A percentile compares a stretch with the other conserved stretches of the same genome.
These are phyloP conservation scores for Amylostereum areolatum DNA, from an alignment of 1,284 basidiomycete species.

Conservation along the genomic window DNA sequence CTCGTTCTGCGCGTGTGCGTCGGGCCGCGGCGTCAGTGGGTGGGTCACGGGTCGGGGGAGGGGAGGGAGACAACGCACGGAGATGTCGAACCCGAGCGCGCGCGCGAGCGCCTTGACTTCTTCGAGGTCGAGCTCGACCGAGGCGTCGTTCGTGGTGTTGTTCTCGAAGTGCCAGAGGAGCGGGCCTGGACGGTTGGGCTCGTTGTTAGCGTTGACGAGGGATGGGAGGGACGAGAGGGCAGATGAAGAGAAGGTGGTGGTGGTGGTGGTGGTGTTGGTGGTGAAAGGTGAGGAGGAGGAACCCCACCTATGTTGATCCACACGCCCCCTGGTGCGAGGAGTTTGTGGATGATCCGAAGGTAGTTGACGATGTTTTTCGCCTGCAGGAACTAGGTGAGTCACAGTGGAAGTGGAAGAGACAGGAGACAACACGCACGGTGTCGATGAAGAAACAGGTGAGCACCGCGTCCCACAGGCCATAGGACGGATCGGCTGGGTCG, in stretches of 20 bases:
- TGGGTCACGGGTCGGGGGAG: background rate
- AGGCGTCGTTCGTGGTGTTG: slow-evolving; percentile 62
- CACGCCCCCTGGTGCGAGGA: slow-evolving; percentile 78
- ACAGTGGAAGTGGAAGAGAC: slow-evolving; percentile 25
- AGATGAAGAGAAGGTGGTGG: background rate
- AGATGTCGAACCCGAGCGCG: slow-evolving; percentile 79
- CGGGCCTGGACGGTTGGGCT: slow-evolving; percentile 41
- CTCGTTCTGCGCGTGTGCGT: slow-evolving; percentile 55
- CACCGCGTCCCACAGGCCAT: slow-evolving; percentile 72
- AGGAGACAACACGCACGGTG: slow-evolving; percentile 50
- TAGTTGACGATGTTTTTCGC: slow-evolving; percentile 92
- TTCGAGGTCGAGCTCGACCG: slow-evolving; percentile 84
- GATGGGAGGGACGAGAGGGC: background rate
- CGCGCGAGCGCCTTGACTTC: slow-evolving; percentile 78
- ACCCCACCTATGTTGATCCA: slow-evolving; percentile 83
- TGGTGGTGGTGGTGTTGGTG: too few species aligned
- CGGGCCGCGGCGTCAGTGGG: background rate
- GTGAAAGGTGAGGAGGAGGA: too few species aligned
- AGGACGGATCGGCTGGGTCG: slow-evolving; percentile 49
- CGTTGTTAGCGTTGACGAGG: background rate
- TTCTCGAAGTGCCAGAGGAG: slow-evolving; percentile 63
- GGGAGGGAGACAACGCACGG: slow-evolving; percentile 41
- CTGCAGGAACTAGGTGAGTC: slow-evolving; percentile 32
- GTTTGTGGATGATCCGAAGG: slow-evolving; percentile 73
- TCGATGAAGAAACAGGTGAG: slow-evolving; percentile 98